phyloP scores from a whole-genome alignment of 352 stramenopile species.

The Pythium apleroticum region DNA sequence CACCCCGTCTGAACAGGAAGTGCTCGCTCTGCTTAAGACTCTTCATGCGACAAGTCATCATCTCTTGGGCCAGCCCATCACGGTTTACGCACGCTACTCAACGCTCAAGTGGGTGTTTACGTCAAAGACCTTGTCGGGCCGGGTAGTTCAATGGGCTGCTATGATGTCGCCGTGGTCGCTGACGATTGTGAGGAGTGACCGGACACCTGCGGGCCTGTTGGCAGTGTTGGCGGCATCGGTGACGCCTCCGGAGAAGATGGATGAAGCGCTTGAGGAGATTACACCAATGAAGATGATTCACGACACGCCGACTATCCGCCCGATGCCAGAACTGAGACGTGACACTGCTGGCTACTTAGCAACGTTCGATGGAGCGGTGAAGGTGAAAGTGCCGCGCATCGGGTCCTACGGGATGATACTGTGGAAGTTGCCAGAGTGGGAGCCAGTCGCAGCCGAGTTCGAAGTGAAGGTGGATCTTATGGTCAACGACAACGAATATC shows the following conservation, averaged over 20 bases:
- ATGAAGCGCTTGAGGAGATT: slow-evolving; percentile 13
- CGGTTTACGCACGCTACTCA: slow-evolving; percentile 16
- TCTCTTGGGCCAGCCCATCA: slow-evolving; percentile 15
- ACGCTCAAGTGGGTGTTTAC: slow-evolving; percentile 27
- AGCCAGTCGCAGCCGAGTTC: neutral
- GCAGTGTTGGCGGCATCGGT: slow-evolving; percentile 17
- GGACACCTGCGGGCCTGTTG: neutral
- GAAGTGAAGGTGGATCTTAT: neutral
- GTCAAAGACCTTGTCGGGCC: slow-evolving; percentile 15
- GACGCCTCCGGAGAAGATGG: neutral
- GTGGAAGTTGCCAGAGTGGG: slow-evolving; percentile 11
- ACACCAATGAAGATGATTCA: slow-evolving; percentile 11
- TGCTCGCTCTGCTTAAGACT: slow-evolving; percentile 21
- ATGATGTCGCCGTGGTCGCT: slow-evolving; percentile 21
- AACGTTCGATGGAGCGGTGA: slow-evolving; percentile 16
- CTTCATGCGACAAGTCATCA: neutral
- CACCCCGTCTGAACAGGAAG: slow-evolving; percentile 13
- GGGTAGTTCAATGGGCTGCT: slow-evolving; percentile 14
- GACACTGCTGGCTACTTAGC: neutral
- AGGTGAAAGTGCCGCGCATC: neutral
- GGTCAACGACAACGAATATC: slow-evolving; percentile 17
- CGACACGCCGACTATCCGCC: slow-evolving; percentile 11
- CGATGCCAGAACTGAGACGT: slow-evolving; percentile 10
- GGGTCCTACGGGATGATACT: slow-evolving; percentile 1
- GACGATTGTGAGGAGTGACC: slow-evolving; percentile 17